Evolutionary conservation across 108 stramenopile genomes (phyloP), one percentile per base, ranked within the genome.

Genomic region (Mayamaea pseudoterrestris): DNA sequence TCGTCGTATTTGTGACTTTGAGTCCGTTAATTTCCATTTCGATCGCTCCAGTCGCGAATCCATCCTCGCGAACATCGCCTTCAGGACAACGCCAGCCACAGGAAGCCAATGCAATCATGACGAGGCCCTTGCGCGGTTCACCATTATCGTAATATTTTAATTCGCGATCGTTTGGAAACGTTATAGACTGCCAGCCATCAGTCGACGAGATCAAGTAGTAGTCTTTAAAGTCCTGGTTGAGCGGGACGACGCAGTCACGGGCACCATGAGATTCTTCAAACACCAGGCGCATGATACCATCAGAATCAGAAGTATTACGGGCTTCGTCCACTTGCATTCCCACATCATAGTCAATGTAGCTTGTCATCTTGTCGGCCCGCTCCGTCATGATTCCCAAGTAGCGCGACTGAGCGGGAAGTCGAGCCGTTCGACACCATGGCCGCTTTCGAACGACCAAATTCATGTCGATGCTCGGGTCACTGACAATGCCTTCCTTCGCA

Each of bases 401-500:
- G 37, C 74, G 60, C 27, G 45, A 58, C 50, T 75, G 34, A 2
- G 74, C 48, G 26, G 74, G 74, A 6, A 66, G 21, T 27, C 60
- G 40, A 12, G 50, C 65, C 21, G 74, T 69, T 2, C 60, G 64
- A 63, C 74, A 75, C 28, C 69, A 41, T n/a, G n/a, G n/a, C n/a
- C n/a, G n/a, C n/a, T n/a, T n/a, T n/a, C n/a, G n/a, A n/a, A n/a
- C n/a, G n/a, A n/a, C n/a, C n/a, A n/a, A n/a, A n/a, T n/a, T n/a
- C n/a, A n/a, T n/a, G n/a, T n/a, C n/a, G n/a, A n/a, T n/a, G 39
- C 56, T 59, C 4, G 60, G 47, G 6, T 53, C 57, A 13, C 41
- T 48, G 18, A 52, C 61, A 18, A 75, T 43, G 6, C 35, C 27
- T 0, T 57, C 31, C 2, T 31, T 6, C 16, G 50, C 17, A 18